Base-by-base conservation (phyloP, 208 protist species). In the Wallacemonas rigidus region DNA sequence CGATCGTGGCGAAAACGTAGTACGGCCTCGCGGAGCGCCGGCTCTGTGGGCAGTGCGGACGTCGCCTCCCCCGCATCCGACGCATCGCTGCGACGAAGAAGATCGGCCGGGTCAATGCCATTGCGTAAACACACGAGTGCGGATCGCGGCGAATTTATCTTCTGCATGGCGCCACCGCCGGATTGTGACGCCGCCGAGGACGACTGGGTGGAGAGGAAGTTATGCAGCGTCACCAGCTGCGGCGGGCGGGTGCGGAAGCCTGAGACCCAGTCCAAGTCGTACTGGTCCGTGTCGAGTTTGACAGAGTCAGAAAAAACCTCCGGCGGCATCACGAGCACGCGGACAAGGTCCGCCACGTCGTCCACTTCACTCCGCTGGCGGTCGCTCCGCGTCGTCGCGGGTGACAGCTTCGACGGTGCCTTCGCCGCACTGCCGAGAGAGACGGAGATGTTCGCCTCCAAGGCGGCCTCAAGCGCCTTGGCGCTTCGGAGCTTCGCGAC, bases 61-160 rank as follows among this genome's bases (percentile, higher is more conserved):
- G 26, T 26, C 41, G 8, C 17, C 0, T 43, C 72, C 12, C 26
- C 72, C 8, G 65, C 80, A 44, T 84, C 71, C n/a, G 14, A n/a
- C 12, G 50, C 36, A 11, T 71, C 69, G 38, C 8, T 17, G 35
- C 50, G 11, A 4, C 58, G 68, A 41, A 74, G 11, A 50, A 93
- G 82, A 64, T 96, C 89, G 26, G 63, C 43, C 8, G 85, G 69
- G 11, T 63, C 71, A 57, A 91, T 78, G 45, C 92, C 92, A 71
- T 89, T 91, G 26, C 88, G 82, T 7, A 97, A 69, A 41, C 93
- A 39, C 55, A 91, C 82, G 38, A 97, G 68, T 48, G 74, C 85
- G 48, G 92, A 95, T 36, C 92, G 92, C 2, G 92, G 92, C 12
- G 92, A 97, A 77, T 83, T 95, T 47, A 97, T 57, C 69, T 45